Evolutionary conservation across 83 land plant species (phyloP).

Genomic region (Isoetes engelmannii): DNA sequence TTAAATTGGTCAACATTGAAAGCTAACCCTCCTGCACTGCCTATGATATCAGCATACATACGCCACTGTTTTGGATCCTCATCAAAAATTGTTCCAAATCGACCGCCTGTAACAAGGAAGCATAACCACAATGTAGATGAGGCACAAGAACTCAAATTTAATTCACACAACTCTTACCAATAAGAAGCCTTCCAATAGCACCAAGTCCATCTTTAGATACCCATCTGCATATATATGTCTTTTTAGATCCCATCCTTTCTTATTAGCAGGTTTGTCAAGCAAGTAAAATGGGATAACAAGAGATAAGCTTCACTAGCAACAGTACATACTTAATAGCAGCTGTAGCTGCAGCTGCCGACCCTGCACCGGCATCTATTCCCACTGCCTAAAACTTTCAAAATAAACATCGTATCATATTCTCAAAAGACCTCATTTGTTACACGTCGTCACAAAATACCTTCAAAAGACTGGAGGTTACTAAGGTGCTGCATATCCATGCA

Average conservation of each 20-base stretch:
- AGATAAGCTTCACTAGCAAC: background rate
- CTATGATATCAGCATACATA: constrained; percentile 96
- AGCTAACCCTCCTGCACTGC: constrained; percentile 86
- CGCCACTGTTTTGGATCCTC: constrained; percentile 99
- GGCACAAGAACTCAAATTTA: too few relatives aligned
- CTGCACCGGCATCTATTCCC: constrained; percentile 71
- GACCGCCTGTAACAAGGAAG: constrained; percentile 58
- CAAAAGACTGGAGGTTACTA: constrained; percentile 93
- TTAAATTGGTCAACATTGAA: background rate
- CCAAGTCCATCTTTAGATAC: constrained; percentile 98
- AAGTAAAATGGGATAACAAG: background rate
- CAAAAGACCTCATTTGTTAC: too few relatives aligned
- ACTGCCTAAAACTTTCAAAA: constrained; percentile 51
- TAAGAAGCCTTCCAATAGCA: constrained; percentile 85
- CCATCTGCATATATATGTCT: constrained; percentile 57
- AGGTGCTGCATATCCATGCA: constrained; percentile 90
- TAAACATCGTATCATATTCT: too few relatives aligned
- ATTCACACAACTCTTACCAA: constrained; percentile 44
- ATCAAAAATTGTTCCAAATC: constrained; percentile 90
- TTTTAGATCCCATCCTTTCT: background rate
- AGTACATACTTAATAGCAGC: constrained; percentile 43
- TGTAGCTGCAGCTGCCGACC: constrained; percentile 76
- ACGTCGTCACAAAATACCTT: constrained; percentile 40
- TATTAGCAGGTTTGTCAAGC: background rate
- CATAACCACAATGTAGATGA: too few relatives aligned